Conservation (phyloP, 352 stramenopile genomes). For the Phytophthora fragariae region DNA sequence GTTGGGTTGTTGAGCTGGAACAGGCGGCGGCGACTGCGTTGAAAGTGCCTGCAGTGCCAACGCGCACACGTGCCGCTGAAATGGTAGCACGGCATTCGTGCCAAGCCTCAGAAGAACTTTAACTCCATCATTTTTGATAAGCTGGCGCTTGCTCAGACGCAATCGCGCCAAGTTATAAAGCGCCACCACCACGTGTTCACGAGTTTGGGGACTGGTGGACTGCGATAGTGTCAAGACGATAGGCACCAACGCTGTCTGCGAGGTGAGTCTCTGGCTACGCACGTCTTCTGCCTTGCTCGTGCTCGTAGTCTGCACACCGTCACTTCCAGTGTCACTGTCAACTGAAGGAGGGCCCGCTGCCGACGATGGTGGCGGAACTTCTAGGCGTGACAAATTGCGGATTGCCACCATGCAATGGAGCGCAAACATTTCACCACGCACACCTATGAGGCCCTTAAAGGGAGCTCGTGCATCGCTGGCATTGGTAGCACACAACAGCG, state of each 20-base stretch:
- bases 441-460: constrained; percentile 65
- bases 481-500: constrained; percentile 56
- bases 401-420: constrained; percentile 71
- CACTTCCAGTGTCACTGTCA: constrained; percentile 10
- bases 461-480: constrained; percentile 47
- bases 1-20: constrained; percentile 13
- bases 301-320: constrained; percentile 1
- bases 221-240: constrained; percentile 67
- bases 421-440: constrained; percentile 74
- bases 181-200: constrained; percentile 72
- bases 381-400: constrained; percentile 70
- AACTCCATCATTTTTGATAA: constrained; percentile 85
- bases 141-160: constrained; percentile 61
- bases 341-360: background rate
- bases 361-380: constrained; percentile 16
- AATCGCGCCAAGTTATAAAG: constrained; percentile 73
- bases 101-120: constrained; percentile 68
- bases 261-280: constrained; percentile 60
- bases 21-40: constrained; percentile 40
- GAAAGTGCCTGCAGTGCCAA: constrained; percentile 70
- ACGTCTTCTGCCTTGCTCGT: constrained; percentile 47
- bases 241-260: constrained; percentile 59
- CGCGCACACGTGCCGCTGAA: constrained; percentile 74
- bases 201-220: constrained; percentile 54
- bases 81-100: constrained; percentile 43